Evolutionary conservation across 1,139 yeast species (phyloP).

Genomic region (Candida dubliniensis): DNA sequence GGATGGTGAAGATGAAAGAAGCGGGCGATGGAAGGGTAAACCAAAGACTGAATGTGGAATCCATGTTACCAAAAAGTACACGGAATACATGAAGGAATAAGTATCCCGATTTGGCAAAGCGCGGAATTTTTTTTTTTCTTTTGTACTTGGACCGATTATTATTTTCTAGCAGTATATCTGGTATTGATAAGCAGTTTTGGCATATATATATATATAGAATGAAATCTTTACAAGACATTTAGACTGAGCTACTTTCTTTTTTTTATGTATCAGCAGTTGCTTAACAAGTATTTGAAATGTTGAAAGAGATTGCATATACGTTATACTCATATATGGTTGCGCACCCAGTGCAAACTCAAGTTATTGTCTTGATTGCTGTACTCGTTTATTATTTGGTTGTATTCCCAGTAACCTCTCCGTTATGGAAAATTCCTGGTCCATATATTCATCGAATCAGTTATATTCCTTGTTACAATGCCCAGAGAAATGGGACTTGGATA

Average conservation of each 20-base stretch:
- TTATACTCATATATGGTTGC: not conserved
- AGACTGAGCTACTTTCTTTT: not conserved
- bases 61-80: slow-evolving; percentile 75
- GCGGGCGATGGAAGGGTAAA: slow-evolving; percentile 96
- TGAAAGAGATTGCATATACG: not conserved
- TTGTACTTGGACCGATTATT: not conserved
- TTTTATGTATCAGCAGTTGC: too few relatives aligned
- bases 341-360: slow-evolving; percentile 6
- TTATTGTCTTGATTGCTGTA: slow-evolving; percentile 1
- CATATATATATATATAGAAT: too few relatives aligned
- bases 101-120: not conserved
- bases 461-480: slow-evolving; percentile 50
- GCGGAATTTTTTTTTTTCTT: slow-evolving; percentile 1
- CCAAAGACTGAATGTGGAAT: slow-evolving; percentile 95
- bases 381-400: slow-evolving; percentile 35
- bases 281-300: slow-evolving; percentile 2
- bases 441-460: slow-evolving; percentile 45
- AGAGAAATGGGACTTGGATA: slow-evolving; percentile 56
- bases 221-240: not conserved
- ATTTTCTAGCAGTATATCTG: not conserved
- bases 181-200: too few relatives aligned
- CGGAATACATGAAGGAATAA: slow-evolving; percentile 44
- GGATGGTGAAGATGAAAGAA: slow-evolving; percentile 92
- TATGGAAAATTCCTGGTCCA: slow-evolving; percentile 63
- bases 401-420: slow-evolving; percentile 52